Percentiles rank a stretch among this genome's conserved stretches.
phyloP scores from a whole-genome alignment of 2,329 filamentous ascomycete genomes.

The Xylaria sp. region DNA sequence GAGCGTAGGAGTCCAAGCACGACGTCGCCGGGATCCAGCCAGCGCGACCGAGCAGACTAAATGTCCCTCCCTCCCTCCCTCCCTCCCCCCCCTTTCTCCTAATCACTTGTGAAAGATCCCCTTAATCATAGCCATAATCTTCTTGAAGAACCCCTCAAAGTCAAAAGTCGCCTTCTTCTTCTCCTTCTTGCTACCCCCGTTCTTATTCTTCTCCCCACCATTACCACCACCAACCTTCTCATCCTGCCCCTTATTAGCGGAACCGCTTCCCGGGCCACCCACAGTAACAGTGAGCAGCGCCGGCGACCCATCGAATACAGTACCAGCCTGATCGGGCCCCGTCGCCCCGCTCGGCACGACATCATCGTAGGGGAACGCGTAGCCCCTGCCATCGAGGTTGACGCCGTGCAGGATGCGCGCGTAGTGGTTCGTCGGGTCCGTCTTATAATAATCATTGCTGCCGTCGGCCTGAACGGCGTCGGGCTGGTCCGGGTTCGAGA shows the following conservation, averaged over 20 bases:
- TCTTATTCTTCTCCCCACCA: constrained; percentile 37
- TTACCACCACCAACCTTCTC: constrained; percentile 15
- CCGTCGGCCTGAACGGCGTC: constrained; percentile 58
- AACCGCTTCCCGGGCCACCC: constrained; percentile 54
- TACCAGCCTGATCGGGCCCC: constrained; percentile 68
- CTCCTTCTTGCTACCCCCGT: constrained; percentile 25
- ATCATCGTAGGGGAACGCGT: constrained; percentile 79
- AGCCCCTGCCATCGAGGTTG: constrained; percentile 69
- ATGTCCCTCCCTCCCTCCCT: neutral
- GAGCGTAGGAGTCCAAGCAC: neutral
- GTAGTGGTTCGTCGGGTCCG: constrained; percentile 72
- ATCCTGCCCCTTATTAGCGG: constrained; percentile 11
- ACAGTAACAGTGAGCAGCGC: constrained; percentile 66
- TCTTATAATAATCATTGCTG: constrained; percentile 72
- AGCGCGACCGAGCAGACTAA: neutral
- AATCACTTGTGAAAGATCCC: constrained; percentile 31
- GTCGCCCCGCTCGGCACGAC: constrained; percentile 64
- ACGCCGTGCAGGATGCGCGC: constrained; percentile 71
- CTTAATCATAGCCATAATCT: constrained; percentile 24
- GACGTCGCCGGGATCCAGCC: neutral
- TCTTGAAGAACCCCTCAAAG: constrained; percentile 25
- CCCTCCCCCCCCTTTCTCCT: neutral
- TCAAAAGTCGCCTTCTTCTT: constrained; percentile 37
- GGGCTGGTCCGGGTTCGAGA: constrained; percentile 64
- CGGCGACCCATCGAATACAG: constrained; percentile 67